These are phyloP conservation scores for Silene latifolia DNA, from an alignment of 148 eudicot species.

Conservation along the genomic window DNA sequence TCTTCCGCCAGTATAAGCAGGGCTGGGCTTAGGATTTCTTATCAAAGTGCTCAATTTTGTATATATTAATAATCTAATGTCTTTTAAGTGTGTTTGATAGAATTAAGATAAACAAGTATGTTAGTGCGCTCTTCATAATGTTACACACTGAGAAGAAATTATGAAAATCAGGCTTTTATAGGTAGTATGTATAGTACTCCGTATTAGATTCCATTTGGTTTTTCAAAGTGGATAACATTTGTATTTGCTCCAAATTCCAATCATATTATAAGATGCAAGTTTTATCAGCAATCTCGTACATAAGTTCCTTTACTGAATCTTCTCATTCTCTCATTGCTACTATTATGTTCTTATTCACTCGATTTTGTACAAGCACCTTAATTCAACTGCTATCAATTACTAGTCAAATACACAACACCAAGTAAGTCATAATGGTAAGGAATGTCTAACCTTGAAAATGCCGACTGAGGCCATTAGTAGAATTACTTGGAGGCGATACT, in stretches of 20 bases:
- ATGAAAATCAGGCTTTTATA: background rate
- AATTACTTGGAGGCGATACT: background rate
- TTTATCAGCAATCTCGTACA: too few species aligned
- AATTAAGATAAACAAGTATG: constrained; percentile 12
- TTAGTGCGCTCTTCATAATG: background rate
- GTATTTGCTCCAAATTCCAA: too few species aligned
- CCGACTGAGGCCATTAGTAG: too few species aligned
- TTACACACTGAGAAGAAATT: background rate
- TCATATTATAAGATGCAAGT: too few species aligned
- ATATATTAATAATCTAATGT: constrained; percentile 2
- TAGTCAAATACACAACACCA: too few species aligned
- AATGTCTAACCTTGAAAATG: too few species aligned
- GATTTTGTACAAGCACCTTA: too few species aligned
- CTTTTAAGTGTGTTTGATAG: constrained; percentile 11
- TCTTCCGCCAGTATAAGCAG: constrained; percentile 67
- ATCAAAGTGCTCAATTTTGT: constrained; percentile 11
- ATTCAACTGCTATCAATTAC: too few species aligned
- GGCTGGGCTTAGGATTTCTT: constrained; percentile 58
- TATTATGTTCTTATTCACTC: too few species aligned
- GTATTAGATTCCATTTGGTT: constrained; percentile 12
- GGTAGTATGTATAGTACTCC: background rate
- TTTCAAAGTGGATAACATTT: background rate
- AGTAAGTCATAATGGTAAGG: too few species aligned
- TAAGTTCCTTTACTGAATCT: too few species aligned
- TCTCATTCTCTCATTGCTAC: too few species aligned